Evolutionary conservation across 768 basidiomycete species (phyloP).

Genomic region (Mrakia blollopis): DNA sequence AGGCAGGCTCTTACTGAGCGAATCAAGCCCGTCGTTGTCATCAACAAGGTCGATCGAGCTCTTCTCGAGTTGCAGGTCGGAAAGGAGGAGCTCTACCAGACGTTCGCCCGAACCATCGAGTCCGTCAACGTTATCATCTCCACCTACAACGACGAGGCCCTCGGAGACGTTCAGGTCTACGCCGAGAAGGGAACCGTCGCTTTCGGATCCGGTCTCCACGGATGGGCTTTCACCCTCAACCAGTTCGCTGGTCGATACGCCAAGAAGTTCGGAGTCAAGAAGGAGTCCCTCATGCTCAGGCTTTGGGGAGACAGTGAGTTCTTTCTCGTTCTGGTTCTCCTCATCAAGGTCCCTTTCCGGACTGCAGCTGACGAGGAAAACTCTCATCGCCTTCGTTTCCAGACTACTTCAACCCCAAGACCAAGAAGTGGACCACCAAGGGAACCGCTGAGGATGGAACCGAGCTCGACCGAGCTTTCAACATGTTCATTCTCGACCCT

Average conservation of each 20-base stretch:
- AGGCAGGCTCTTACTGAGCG: conserved; percentile 96
- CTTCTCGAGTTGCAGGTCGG: conserved; percentile 94
- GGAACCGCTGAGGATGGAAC: conserved; percentile 71
- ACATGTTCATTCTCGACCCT: conserved; percentile 95
- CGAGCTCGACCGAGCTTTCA: conserved; percentile 95
- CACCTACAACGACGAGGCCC: conserved; percentile 86
- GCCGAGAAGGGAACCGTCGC: conserved; percentile 97
- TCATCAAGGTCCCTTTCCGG: neutral
- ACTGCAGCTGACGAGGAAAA: neutral
- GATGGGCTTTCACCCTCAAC: conserved; percentile 98
- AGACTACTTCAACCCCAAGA: conserved; percentile 85
- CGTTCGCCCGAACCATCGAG: conserved; percentile 95
- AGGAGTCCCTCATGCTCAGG: conserved; percentile 95
- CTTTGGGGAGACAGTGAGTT: conserved; percentile 91
- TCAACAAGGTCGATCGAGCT: conserved; percentile 99
- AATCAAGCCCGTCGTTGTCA: conserved; percentile 98
- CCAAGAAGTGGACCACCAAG: conserved; percentile 92
- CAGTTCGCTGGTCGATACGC: conserved; percentile 91
- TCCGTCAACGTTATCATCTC: conserved; percentile 97
- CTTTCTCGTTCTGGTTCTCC: neutral
- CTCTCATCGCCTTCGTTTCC: neutral
- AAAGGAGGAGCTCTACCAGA: conserved; percentile 96
- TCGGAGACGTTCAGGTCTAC: conserved; percentile 98
- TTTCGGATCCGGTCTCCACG: conserved; percentile 98
- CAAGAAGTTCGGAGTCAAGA: conserved; percentile 98